These are phyloP conservation scores for Sphagnurus paluster DNA, from an alignment of 1,284 basidiomycete genomes.

Conservation along the genomic window DNA sequence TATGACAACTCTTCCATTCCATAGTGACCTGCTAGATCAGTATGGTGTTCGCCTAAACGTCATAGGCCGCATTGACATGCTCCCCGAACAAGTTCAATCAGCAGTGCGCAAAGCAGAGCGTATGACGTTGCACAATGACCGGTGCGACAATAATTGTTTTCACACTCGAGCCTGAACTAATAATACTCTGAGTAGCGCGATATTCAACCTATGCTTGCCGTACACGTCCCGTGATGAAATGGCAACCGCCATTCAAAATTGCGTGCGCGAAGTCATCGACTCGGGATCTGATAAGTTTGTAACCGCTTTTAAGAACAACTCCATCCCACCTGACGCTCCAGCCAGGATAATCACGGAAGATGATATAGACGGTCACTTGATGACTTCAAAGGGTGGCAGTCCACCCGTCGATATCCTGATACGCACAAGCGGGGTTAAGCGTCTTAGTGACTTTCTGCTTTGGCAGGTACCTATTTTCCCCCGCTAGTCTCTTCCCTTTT, in stretches of 20 bases:
- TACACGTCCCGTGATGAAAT: conserved; percentile 95
- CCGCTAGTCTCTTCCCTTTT: not conserved
- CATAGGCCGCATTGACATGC: conserved; percentile 75
- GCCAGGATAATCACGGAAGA: conserved; percentile 60
- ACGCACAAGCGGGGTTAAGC: conserved; percentile 88
- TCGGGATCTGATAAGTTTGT: conserved; percentile 34
- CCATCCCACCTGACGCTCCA: not conserved
- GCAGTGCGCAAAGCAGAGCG: conserved; percentile 78
- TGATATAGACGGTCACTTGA: conserved; percentile 65
- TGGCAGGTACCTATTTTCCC: conserved; percentile 76
- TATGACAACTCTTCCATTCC: not conserved
- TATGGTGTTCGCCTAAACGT: conserved; percentile 88
- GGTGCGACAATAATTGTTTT: conserved; percentile 47
- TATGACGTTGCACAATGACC: conserved; percentile 74
- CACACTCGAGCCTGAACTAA: conserved; percentile 1
- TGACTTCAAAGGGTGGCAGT: conserved; percentile 66
- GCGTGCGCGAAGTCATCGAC: conserved; percentile 50
- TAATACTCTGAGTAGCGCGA: conserved; percentile 54
- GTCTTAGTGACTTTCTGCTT: conserved; percentile 90
- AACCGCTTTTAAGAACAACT: too few species aligned
- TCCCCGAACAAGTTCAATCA: conserved; percentile 74
- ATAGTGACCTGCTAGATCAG: conserved; percentile 74
- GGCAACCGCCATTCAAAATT: conserved; percentile 67
- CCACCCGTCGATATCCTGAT: conserved; percentile 91
- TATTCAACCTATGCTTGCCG: conserved; percentile 94